Percentiles rank a stretch among this genome's conserved stretches.
Conservation (phyloP, 306 rosid genomes). For the Corylus heterophylla region DNA sequence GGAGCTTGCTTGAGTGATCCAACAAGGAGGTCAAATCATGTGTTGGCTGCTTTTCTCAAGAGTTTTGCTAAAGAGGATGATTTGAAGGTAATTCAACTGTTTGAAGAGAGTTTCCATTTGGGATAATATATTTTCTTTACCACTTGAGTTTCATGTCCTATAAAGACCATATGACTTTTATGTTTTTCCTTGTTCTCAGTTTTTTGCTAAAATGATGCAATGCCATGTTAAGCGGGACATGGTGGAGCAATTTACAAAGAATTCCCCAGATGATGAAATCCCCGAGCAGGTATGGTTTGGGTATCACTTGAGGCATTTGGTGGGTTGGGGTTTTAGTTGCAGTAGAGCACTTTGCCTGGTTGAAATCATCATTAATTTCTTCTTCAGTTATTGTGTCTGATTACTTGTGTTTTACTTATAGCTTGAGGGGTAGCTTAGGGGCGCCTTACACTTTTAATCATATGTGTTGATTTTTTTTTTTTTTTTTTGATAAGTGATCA, state of each 20-base stretch:
- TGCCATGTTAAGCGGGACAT: conserved; percentile 49
- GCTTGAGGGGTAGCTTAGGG: background rate
- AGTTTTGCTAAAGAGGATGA: conserved; percentile 52
- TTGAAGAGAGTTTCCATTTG: background rate
- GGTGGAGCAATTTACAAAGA: conserved; percentile 37
- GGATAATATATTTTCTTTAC: background rate
- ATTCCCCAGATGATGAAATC: conserved; percentile 42
- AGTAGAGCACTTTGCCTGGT: background rate
- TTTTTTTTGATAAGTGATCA: no score
- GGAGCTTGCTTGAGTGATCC: conserved; percentile 82
- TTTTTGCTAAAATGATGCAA: conserved; percentile 52
- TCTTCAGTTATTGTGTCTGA: background rate
- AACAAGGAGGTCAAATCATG: conserved; percentile 53
- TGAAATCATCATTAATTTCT: background rate
- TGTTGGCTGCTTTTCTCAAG: conserved; percentile 65
- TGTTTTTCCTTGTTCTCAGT: conserved; percentile 33
- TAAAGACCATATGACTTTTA: background rate
- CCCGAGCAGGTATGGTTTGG: conserved; percentile 64
- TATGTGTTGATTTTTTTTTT: no score
- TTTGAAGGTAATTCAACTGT: conserved; percentile 47
- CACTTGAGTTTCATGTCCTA: background rate
- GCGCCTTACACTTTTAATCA: no score
- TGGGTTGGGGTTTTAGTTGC: background rate
- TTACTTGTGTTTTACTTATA: background rate
- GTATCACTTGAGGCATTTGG: conserved; percentile 1